Percentiles rank a stretch among this genome's conserved stretches.
Conservation (phyloP, 2,329 filamentous ascomycete species). For the Colletotrichum higginsianum region DNA sequence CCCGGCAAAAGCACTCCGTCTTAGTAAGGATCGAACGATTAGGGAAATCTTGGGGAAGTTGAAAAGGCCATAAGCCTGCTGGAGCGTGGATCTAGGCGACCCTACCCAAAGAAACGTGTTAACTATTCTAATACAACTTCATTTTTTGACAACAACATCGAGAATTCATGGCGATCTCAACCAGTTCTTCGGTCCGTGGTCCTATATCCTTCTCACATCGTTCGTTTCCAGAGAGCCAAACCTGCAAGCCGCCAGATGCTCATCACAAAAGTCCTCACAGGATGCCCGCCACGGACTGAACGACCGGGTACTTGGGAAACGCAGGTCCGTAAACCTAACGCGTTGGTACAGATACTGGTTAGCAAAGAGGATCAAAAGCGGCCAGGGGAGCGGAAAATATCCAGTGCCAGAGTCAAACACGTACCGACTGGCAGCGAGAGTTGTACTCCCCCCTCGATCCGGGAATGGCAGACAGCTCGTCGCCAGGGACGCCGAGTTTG, state of each 20-base stretch:
- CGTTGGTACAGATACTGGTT: not conserved
- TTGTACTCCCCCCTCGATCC: conserved; percentile 52
- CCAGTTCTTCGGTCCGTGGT: no score
- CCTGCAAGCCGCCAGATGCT: not conserved
- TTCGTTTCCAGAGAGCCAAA: not conserved
- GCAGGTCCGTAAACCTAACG: conserved; percentile 5
- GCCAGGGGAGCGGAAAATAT: no score
- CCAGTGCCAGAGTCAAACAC: not conserved
- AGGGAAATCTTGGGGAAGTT: not conserved
- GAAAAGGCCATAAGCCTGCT: no score
- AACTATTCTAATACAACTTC: no score
- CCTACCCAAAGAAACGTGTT: no score
- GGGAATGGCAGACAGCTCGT: conserved; percentile 50
- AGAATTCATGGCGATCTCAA: no score
- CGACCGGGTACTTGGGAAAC: conserved; percentile 17
- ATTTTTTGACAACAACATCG: no score
- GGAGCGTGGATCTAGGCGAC: no score
- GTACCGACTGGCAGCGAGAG: conserved; percentile 49
- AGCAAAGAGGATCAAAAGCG: not conserved
- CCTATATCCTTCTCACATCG: no score
- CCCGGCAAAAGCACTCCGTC: no score
- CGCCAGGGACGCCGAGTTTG: conserved; percentile 53
- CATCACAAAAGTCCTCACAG: not conserved
- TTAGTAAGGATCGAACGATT: not conserved
- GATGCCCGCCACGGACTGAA: conserved; percentile 12